These are phyloP conservation scores for Stachybotrys echinatus DNA, from an alignment of 2,329 filamentous ascomycete species.

Conservation along the genomic window DNA sequence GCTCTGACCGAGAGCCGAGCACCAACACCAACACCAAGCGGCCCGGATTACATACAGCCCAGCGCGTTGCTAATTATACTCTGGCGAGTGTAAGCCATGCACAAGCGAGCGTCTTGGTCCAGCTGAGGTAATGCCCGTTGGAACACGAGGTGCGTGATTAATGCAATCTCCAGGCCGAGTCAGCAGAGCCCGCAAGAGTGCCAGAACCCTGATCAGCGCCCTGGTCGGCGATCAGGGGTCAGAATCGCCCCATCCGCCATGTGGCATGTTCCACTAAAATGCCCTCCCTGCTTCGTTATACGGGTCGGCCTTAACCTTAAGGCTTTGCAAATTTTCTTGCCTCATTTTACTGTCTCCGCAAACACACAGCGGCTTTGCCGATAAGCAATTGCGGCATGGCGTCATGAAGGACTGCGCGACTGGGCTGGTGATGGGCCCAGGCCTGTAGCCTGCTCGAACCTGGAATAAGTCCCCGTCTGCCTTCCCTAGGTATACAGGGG, in stretches of 20 bases:
- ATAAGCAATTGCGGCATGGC: not conserved
- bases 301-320: no score
- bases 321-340: no score
- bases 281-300: no score
- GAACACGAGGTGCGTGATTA: not conserved
- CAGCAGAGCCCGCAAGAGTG: not conserved
- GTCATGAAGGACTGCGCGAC: not conserved
- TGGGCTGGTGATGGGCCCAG: not conserved
- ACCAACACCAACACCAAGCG: no score
- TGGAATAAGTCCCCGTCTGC: not conserved
- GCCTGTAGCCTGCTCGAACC: not conserved
- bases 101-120: no score
- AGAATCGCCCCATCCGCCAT: not conserved
- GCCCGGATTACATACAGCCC: not conserved
- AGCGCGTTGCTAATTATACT: not conserved
- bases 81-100: not conserved
- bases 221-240: not conserved
- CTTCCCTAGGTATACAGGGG: not conserved
- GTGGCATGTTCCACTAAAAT: not conserved
- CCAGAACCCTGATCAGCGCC: not conserved
- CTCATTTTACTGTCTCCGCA: not conserved
- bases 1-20: no score
- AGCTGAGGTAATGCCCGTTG: not conserved
- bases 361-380: not conserved
- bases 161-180: not conserved